phyloP scores from a whole-genome alignment of 805 yeast species.

The Vanderwaltozyma verrucispora region DNA sequence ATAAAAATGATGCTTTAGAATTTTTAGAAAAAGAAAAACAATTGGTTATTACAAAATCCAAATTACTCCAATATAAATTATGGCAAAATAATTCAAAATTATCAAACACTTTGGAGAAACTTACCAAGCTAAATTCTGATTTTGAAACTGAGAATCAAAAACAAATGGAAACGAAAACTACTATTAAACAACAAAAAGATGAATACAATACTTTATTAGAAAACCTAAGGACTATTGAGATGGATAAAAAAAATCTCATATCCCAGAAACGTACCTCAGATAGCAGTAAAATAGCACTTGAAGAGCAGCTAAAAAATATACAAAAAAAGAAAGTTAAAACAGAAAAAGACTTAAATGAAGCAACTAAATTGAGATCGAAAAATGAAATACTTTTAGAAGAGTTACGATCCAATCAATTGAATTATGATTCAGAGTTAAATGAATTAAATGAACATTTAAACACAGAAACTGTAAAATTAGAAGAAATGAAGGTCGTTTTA shows the following conservation, averaged over 20 bases:
- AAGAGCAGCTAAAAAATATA: slow-evolving; percentile 66
- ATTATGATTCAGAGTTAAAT: slow-evolving; percentile 36
- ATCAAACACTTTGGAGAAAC: slow-evolving; percentile 29
- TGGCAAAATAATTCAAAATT: slow-evolving; percentile 33
- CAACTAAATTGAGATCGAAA: slow-evolving; percentile 36
- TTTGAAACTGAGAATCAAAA: slow-evolving; percentile 36
- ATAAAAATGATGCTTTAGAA: slow-evolving; percentile 58
- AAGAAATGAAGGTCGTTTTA: slow-evolving; percentile 51
- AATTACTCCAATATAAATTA: slow-evolving; percentile 45
- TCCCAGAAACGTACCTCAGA: slow-evolving; percentile 31
- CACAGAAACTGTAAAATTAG: slow-evolving; percentile 46
- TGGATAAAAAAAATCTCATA: slow-evolving; percentile 18
- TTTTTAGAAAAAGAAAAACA: slow-evolving; percentile 57
- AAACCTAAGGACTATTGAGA: slow-evolving; percentile 20
- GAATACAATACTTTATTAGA: slow-evolving; percentile 18
- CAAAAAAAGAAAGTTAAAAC: slow-evolving; percentile 48
- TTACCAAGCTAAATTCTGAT: slow-evolving; percentile 33
- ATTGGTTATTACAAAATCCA: slow-evolving; percentile 41
- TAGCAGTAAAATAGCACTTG: slow-evolving; percentile 53
- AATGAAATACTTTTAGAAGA: slow-evolving; percentile 38
- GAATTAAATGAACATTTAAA: slow-evolving; percentile 37
- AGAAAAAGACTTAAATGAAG: slow-evolving; percentile 41
- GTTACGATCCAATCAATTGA: slow-evolving; percentile 35
- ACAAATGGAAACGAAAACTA: slow-evolving; percentile 32
- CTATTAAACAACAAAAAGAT: slow-evolving; percentile 27